Conservation (phyloP, 2,329 filamentous ascomycete genomes). For the Trichoderma sp. region DNA sequence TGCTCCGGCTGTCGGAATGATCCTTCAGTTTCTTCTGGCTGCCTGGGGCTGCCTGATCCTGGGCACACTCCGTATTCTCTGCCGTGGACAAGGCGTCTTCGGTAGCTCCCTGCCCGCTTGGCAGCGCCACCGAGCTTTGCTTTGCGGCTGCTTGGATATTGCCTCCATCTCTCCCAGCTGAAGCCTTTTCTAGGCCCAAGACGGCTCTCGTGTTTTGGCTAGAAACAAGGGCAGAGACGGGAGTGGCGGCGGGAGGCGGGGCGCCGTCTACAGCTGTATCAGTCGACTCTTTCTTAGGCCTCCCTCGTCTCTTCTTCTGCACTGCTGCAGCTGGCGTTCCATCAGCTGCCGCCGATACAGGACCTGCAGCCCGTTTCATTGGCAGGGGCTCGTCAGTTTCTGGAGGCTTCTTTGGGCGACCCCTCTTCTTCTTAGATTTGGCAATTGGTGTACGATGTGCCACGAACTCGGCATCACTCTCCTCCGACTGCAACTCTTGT, state of each 20-base stretch:
- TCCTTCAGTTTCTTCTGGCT: not conserved
- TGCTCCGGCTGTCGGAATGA: not conserved
- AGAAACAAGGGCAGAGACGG: not conserved
- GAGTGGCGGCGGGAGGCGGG: slow-evolving; percentile 17
- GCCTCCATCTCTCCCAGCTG: not conserved
- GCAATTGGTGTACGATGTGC: slow-evolving; percentile 19
- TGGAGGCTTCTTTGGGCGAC: slow-evolving; percentile 31
- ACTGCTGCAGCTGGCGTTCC: slow-evolving; percentile 9
- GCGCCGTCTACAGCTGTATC: slow-evolving; percentile 19
- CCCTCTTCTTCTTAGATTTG: slow-evolving; percentile 31
- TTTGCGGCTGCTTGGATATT: not conserved
- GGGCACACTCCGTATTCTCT: not conserved
- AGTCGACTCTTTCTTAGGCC: slow-evolving; percentile 37
- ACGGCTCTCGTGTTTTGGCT: not conserved
- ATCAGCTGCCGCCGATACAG: not conserved
- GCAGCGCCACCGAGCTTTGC: not conserved
- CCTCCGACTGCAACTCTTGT: slow-evolving; percentile 2
- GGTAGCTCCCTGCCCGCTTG: not conserved
- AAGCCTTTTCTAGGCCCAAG: not conserved
- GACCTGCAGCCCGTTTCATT: slow-evolving; percentile 3
- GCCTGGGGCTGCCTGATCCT: not conserved
- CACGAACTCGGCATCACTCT: slow-evolving; percentile 20
- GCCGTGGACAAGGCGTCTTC: not conserved
- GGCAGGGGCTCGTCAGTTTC: slow-evolving; percentile 19
- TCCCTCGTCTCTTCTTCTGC: slow-evolving; percentile 40